phyloP scores from a whole-genome alignment of 2,329 filamentous ascomycete genomes.

The Aspergillus amoenus region DNA sequence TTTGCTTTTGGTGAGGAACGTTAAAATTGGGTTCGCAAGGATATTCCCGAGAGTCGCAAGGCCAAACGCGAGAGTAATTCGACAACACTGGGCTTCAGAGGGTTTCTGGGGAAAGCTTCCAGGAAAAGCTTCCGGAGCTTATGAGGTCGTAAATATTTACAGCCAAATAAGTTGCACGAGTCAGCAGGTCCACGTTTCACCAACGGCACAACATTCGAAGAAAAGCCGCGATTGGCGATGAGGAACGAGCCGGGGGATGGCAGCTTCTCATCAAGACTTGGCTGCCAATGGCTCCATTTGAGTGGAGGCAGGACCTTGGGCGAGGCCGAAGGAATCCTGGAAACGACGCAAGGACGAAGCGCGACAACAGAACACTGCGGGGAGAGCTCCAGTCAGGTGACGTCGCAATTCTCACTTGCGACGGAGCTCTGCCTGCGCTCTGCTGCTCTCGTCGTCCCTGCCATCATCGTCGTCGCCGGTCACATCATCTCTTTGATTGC shows the following conservation, averaged over 20 bases:
- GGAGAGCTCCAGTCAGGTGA: constrained; percentile 27
- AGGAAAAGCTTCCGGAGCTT: no score
- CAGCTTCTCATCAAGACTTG: neutral
- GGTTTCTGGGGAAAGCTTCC: no score
- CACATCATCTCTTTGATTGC: neutral
- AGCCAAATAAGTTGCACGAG: neutral
- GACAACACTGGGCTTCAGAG: neutral
- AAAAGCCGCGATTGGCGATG: neutral
- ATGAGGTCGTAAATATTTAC: neutral
- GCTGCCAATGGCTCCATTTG: neutral
- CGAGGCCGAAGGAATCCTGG: neutral
- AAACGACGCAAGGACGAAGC: neutral
- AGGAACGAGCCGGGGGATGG: neutral
- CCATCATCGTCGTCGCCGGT: neutral
- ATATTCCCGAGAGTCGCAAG: neutral
- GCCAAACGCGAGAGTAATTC: neutral
- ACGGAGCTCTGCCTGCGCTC: neutral
- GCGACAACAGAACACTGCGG: constrained; percentile 5
- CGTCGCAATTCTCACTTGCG: neutral
- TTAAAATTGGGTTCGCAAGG: neutral
- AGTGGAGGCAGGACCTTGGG: neutral
- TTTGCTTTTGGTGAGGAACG: neutral
- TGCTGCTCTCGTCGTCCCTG: neutral
- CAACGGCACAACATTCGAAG: neutral
- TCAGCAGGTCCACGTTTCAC: neutral